phyloP scores from a whole-genome alignment of 176 grass and related monocot species.

The Oryza meyeriana region DNA sequence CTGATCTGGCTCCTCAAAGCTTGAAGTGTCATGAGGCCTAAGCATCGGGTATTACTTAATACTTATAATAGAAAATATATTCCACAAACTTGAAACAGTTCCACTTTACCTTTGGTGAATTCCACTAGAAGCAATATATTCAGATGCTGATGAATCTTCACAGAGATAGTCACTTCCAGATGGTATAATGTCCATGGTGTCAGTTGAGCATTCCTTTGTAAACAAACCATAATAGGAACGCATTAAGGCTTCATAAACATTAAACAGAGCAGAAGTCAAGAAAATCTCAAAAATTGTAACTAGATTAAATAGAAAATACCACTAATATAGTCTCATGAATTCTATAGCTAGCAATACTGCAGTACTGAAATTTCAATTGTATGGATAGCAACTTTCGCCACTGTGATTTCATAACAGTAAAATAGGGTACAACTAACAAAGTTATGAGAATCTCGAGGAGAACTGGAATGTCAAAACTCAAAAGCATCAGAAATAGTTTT shows the following conservation, averaged over 20 bases:
- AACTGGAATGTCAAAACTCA: neutral
- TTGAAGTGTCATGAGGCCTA: constrained; percentile 36
- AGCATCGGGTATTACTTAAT: constrained; percentile 10
- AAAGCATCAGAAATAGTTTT: constrained; percentile 8
- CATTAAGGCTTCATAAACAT: constrained; percentile 11
- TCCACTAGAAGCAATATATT: constrained; percentile 57
- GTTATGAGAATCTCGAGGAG: neutral
- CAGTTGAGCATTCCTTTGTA: constrained; percentile 43
- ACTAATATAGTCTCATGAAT: constrained; percentile 8
- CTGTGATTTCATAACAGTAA: neutral
- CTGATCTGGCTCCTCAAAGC: constrained; percentile 37
- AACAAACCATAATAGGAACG: constrained; percentile 1
- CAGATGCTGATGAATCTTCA: constrained; percentile 56
- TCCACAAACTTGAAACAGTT: neutral
- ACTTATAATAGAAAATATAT: neutral
- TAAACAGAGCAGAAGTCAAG: constrained; percentile 22
- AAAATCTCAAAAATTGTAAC: neutral
- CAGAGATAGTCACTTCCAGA: constrained; percentile 38
- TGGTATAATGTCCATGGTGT: constrained; percentile 43
- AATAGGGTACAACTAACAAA: neutral
- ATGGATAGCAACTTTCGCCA: neutral
- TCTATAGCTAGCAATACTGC: neutral
- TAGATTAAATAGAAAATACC: neutral
- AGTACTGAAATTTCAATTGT: constrained; percentile 9
- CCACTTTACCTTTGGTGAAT: constrained; percentile 45